A percentile compares a stretch with the other conserved stretches of the same genome.
Evolutionary conservation across 2,329 filamentous ascomycete species (phyloP).

Genomic region (Diaporthe amygdali): DNA sequence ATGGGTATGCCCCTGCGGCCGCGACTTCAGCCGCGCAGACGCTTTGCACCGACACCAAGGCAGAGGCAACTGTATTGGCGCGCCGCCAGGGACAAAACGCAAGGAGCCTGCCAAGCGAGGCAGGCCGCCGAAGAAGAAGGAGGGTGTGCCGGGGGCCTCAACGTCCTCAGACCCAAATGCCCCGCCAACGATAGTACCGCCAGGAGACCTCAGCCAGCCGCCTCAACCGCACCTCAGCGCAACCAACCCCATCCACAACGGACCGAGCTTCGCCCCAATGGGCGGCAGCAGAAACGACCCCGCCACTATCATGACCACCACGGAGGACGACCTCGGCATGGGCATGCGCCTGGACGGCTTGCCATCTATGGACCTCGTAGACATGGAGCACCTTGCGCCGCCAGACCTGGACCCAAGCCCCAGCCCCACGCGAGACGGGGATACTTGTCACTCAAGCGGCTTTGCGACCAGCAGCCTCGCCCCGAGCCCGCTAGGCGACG

Average conservation of each 20-base stretch:
- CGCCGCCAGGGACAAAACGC: constrained; percentile 78
- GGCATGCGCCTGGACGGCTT: constrained; percentile 1
- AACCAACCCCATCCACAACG: not conserved
- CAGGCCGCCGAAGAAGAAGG: constrained; percentile 62
- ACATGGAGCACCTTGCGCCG: constrained; percentile 20
- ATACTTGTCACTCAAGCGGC: constrained; percentile 16
- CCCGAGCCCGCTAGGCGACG: constrained; percentile 24
- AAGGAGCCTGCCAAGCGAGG: constrained; percentile 65
- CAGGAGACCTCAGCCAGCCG: constrained; percentile 23
- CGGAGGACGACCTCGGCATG: constrained; percentile 10
- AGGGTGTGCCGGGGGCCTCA: constrained; percentile 3
- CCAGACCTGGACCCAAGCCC: constrained; percentile 25
- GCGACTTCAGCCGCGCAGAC: constrained; percentile 93
- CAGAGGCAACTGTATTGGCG: constrained; percentile 94
- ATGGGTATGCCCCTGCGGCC: constrained; percentile 92
- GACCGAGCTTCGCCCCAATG: constrained; percentile 23
- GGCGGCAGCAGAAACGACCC: constrained; percentile 13
- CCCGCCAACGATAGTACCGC: not conserved
- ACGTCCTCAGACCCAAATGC: not conserved
- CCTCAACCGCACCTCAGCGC: constrained; percentile 17
- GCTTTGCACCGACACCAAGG: constrained; percentile 93
- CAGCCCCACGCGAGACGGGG: constrained; percentile 15
- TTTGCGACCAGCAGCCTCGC: constrained; percentile 21
- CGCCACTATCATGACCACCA: constrained; percentile 15
- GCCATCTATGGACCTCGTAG: not conserved